phyloP scores from a whole-genome alignment of 352 stramenopile species.

The Globisporangium emineosum region DNA sequence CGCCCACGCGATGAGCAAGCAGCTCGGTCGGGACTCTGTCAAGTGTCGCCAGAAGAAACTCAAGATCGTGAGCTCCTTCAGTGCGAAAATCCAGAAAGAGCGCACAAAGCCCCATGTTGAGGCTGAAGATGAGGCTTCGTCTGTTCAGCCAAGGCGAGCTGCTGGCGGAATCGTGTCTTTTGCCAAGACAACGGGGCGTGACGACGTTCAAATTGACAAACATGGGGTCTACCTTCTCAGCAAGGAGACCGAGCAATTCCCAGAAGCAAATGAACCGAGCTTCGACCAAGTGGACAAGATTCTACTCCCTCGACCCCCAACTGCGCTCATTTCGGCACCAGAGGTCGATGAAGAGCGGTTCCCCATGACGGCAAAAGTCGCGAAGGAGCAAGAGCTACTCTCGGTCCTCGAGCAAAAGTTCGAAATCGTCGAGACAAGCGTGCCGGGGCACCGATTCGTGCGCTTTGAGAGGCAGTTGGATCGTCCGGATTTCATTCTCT shows the following conservation, averaged over 20 bases:
- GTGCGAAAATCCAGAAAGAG: conserved; percentile 5
- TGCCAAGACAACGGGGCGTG: conserved; percentile 6
- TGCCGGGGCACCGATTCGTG: conserved; percentile 15
- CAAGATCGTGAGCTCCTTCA: conserved; percentile 13
- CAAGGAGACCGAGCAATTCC: not conserved
- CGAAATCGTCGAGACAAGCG: conserved; percentile 3
- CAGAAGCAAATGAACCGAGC: not conserved
- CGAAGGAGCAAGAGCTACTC: not conserved
- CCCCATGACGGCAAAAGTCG: conserved; percentile 2
- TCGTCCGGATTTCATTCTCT: not conserved
- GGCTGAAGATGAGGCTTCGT: not conserved
- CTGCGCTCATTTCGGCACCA: not conserved
- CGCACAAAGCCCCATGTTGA: not conserved
- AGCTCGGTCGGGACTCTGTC: conserved; percentile 24
- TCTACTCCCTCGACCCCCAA: not conserved
- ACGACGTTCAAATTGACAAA: not conserved
- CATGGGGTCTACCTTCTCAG: conserved; percentile 5
- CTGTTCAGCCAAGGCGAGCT: not conserved
- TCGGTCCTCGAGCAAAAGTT: conserved; percentile 15
- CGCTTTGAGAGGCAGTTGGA: conserved; percentile 15
- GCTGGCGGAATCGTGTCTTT: conserved; percentile 5
- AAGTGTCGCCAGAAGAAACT: conserved; percentile 13
- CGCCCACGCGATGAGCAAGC: conserved; percentile 21
- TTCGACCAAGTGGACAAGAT: not conserved
- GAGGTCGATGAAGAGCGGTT: conserved; percentile 10